A percentile compares a stretch with the other conserved stretches of the same genome.
Conservation (phyloP, 208 protist species). For the Trypanosoma brucei region DNA sequence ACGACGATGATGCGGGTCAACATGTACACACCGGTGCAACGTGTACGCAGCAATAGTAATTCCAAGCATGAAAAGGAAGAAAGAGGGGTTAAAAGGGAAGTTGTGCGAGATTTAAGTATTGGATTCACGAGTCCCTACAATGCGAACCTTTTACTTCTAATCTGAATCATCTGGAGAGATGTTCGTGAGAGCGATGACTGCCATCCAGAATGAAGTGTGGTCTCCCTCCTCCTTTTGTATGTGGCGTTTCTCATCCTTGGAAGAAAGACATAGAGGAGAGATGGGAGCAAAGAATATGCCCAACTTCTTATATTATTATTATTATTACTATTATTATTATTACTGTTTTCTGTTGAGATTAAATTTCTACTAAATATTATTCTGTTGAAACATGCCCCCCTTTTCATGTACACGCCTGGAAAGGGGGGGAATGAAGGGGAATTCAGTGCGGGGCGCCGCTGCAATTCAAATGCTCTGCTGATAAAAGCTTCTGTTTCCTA, state of each 20-base stretch:
- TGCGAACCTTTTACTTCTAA: no score
- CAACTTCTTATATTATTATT: slow-evolving; percentile 13
- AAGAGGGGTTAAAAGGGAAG: neutral
- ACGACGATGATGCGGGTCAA: slow-evolving; percentile 44
- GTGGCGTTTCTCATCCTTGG: no score
- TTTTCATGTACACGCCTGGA: no score
- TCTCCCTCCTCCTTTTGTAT: no score
- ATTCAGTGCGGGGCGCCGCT: no score
- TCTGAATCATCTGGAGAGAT: no score
- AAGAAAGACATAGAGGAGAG: no score
- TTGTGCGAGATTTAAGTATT: neutral
- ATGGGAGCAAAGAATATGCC: neutral
- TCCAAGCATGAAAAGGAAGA: neutral
- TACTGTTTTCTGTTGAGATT: slow-evolving; percentile 1
- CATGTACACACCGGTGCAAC: slow-evolving; percentile 73
- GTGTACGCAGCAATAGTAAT: slow-evolving; percentile 1
- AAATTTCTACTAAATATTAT: slow-evolving; percentile 3
- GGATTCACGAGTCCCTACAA: neutral
- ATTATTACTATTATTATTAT: slow-evolving; percentile 12
- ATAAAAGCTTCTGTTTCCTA: no score
- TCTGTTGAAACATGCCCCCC: neutral
- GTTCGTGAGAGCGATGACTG: no score
- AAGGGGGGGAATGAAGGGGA: no score
- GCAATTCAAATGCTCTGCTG: no score
- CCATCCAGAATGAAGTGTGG: no score